phyloP scores from a whole-genome alignment of 371 early-diverging fungal genomes.

The Astathelohania contejeani region DNA sequence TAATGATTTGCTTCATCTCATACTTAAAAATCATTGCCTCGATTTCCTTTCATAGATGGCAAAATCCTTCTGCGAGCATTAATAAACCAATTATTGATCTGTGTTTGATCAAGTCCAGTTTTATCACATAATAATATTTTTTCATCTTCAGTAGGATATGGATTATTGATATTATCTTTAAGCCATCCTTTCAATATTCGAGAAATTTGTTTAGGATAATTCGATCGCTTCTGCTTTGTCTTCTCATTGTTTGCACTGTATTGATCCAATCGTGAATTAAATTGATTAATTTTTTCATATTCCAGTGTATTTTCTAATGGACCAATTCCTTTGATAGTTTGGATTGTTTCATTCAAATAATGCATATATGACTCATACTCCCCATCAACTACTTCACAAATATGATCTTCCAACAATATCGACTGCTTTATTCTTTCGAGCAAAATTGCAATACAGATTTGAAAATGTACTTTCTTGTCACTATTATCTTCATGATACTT shows the following conservation, averaged over 20 bases:
- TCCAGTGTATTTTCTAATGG: not conserved
- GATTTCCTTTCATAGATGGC: not conserved
- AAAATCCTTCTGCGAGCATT: slow-evolving; percentile 59
- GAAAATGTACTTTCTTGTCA: not conserved
- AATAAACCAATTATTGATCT: slow-evolving; percentile 74
- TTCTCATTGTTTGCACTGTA: not conserved
- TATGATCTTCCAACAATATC: not conserved
- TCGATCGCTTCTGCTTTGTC: slow-evolving; percentile 8
- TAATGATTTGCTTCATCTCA: too few relatives aligned
- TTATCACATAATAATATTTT: slow-evolving; percentile 56
- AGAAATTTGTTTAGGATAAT: slow-evolving; percentile 25
- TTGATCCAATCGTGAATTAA: not conserved
- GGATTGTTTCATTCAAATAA: not conserved
- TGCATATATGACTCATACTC: not conserved
- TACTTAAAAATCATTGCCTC: too few relatives aligned
- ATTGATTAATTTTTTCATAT: not conserved
- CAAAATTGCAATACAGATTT: not conserved
- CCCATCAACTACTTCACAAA: not conserved
- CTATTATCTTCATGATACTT: not conserved
- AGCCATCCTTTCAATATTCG: slow-evolving; percentile 57
- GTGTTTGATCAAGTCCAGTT: slow-evolving; percentile 58
- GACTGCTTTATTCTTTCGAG: not conserved
- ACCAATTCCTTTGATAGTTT: too few relatives aligned
- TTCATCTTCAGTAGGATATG: slow-evolving; percentile 64
- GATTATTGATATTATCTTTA: slow-evolving; percentile 58